Evolutionary conservation across 1,139 yeast species (phyloP).

Genomic region (Nadsonia starkeyi-henricii): DNA sequence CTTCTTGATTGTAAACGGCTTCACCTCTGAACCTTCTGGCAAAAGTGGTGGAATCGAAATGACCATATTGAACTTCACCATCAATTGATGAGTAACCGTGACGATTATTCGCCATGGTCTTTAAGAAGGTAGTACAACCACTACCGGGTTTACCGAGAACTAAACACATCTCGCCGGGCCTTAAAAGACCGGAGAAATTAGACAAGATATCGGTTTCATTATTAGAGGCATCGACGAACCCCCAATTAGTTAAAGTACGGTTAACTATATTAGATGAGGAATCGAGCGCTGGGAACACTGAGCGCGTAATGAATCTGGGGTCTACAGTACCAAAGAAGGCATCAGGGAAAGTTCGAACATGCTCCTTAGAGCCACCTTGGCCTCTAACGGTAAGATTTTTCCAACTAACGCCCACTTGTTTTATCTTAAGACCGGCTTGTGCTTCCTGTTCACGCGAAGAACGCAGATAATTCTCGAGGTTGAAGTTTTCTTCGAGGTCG

Average conservation of each 20-base stretch:
- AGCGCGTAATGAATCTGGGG: neutral
- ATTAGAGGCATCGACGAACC: neutral
- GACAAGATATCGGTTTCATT: neutral
- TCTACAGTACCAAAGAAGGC: neutral
- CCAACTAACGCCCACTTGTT: neutral
- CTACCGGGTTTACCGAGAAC: conserved; percentile 59
- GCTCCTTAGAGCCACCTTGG: neutral
- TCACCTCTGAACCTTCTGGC: conserved; percentile 47
- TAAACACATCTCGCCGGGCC: conserved; percentile 45
- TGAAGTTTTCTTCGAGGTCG: neutral
- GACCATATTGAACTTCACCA: conserved; percentile 36
- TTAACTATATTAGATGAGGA: neutral
- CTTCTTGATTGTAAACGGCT: conserved; percentile 58
- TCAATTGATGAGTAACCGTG: conserved; percentile 23
- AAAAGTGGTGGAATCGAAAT: conserved; percentile 35
- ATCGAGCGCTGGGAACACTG: neutral
- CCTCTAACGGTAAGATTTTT: neutral
- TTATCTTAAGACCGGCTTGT: neutral
- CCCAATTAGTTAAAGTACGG: neutral
- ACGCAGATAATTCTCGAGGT: neutral
- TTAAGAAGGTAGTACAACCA: conserved; percentile 47
- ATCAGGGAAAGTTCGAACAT: neutral
- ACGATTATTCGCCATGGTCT: conserved; percentile 38
- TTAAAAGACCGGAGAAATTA: conserved; percentile 23
- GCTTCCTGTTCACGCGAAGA: neutral